Conservation (phyloP, 2,329 filamentous ascomycete genomes). For the Alternaria brassicae region DNA sequence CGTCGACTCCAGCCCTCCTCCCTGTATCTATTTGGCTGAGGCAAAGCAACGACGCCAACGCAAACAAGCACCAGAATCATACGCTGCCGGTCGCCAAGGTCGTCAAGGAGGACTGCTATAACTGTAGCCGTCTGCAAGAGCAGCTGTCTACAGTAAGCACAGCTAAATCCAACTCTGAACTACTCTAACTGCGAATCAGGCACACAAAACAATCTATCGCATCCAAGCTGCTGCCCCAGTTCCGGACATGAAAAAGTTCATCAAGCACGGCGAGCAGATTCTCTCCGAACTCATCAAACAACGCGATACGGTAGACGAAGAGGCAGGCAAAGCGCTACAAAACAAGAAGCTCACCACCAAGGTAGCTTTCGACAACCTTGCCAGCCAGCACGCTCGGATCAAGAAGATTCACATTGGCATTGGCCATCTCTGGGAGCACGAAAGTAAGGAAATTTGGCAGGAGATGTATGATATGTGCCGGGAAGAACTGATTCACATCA, state of each 20-base stretch:
- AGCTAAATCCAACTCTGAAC: background rate
- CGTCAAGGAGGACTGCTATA: background rate
- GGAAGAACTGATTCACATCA: background rate
- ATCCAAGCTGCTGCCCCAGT: background rate
- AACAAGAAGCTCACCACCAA: background rate
- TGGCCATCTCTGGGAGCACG: background rate
- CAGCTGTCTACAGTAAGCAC: background rate
- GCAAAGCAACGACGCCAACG: background rate
- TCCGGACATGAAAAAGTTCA: background rate
- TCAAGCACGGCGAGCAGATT: background rate
- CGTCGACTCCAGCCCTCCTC: background rate
- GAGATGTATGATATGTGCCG: background rate
- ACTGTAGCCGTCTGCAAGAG: background rate
- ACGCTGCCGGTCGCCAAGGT: background rate
- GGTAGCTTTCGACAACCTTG: background rate
- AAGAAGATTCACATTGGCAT: background rate
- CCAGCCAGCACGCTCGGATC: background rate
- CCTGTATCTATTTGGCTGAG: background rate
- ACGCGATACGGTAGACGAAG: background rate
- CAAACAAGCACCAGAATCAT: rapidly evolving
- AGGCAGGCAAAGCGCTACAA: background rate
- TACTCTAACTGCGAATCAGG: background rate
- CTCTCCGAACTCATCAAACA: background rate
- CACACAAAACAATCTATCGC: background rate
- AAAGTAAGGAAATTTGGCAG: background rate